phyloP scores from a whole-genome alignment of 257 asterid species.

The Prunella vulgaris region DNA sequence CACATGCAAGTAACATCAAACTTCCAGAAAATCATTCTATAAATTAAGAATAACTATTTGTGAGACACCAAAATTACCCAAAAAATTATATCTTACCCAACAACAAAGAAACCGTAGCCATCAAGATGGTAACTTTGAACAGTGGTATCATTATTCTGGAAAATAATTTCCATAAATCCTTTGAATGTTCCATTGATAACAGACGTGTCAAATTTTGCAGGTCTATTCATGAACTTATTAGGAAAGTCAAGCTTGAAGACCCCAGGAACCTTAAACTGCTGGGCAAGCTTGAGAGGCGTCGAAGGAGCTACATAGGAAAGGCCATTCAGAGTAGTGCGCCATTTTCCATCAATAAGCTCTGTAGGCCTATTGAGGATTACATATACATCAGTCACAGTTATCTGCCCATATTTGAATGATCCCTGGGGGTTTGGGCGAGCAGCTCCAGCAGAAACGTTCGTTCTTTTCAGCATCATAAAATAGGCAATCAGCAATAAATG shows the following conservation, averaged over 20 bases:
- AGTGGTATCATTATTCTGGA: slow-evolving; percentile 78
- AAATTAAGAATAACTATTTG: neutral
- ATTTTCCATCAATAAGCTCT: slow-evolving; percentile 73
- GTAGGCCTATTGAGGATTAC: slow-evolving; percentile 68
- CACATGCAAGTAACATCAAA: slow-evolving; percentile 19
- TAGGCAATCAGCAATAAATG: slow-evolving; percentile 19
- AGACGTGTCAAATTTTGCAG: slow-evolving; percentile 72
- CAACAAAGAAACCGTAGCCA: slow-evolving; percentile 91
- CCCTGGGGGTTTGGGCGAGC: slow-evolving; percentile 99
- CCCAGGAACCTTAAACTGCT: slow-evolving; percentile 64
- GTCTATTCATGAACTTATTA: slow-evolving; percentile 67
- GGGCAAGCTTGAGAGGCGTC: slow-evolving; percentile 83
- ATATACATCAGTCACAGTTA: slow-evolving; percentile 83
- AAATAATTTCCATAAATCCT: slow-evolving; percentile 87
- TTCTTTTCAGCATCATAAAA: slow-evolving; percentile 35
- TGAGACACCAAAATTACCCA: neutral
- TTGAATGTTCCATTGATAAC: slow-evolving; percentile 78
- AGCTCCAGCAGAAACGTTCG: slow-evolving; percentile 87
- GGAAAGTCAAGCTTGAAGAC: slow-evolving; percentile 94
- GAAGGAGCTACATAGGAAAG: slow-evolving; percentile 75
- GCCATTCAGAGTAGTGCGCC: slow-evolving; percentile 79
- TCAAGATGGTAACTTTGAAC: slow-evolving; percentile 89
- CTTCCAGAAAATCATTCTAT: neutral
- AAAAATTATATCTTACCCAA: slow-evolving; percentile 57
- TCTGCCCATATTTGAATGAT: slow-evolving; percentile 81